Conservation (phyloP, 208 protist species). For the Trypanosoma cruzi region DNA sequence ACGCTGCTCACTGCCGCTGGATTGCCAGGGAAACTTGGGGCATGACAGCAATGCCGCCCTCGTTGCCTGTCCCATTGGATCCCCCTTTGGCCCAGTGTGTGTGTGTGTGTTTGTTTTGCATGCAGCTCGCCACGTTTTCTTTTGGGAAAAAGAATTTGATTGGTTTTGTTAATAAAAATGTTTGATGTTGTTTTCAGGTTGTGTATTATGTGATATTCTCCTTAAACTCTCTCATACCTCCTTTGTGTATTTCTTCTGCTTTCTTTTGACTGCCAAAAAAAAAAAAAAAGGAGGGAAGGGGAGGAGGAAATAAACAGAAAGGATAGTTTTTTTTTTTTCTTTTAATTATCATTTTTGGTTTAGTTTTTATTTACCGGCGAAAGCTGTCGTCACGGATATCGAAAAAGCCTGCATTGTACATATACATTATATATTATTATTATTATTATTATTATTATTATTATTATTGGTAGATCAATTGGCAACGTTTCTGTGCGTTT, state of each 20-base stretch:
- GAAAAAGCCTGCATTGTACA: too few relatives aligned
- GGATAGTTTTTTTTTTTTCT: background rate
- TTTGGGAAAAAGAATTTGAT: background rate
- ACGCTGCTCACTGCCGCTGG: background rate
- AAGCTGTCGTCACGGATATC: background rate
- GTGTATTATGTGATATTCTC: background rate
- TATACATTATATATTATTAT: too few relatives aligned
- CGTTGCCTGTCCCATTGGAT: background rate
- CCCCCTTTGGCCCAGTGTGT: background rate
- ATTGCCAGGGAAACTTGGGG: background rate
- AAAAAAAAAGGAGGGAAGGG: background rate
- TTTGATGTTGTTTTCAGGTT: background rate
- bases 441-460: too few relatives aligned
- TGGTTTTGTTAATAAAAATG: background rate
- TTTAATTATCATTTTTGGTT: background rate
- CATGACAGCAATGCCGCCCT: background rate
- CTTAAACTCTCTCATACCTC: background rate
- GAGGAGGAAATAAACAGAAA: background rate
- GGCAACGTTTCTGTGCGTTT: background rate
- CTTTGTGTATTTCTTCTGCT: slow-evolving; percentile 4
- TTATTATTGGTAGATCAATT: background rate
- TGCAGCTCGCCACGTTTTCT: too few relatives aligned
- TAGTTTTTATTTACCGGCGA: background rate
- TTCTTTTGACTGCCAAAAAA: background rate
- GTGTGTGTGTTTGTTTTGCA: background rate